Evolutionary conservation across 345 rosid species (phyloP), one percentile per base, ranked within the genome.

Genomic region (Sonneratia alba): DNA sequence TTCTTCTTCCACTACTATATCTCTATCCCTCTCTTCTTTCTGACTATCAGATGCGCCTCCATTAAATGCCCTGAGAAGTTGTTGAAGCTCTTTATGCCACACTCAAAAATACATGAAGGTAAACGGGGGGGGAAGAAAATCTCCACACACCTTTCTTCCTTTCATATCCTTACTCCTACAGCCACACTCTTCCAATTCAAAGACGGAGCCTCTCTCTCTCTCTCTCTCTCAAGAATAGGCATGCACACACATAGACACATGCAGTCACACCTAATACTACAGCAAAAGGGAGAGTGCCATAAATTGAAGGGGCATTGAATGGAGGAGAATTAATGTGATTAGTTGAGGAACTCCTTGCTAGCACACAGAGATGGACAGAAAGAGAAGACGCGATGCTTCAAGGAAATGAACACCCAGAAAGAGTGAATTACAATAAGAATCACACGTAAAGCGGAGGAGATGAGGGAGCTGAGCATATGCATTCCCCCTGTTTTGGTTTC

Each of bases 311-410:
- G 75, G 90, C 87, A 84, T 84, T 80, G 70, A 88, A 80, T 81
- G 80, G 77, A 74, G 77, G 73, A 84, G 83, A 85, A 72, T 89
- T 69, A 92, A 88, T 88, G 90, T n/a, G 83, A 83, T 88, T 85
- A 75, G 97, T 86, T 92, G 96, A 87, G 90, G 80, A 87, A 74
- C 68, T 67, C 27, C 40, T 12, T 40, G 69, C 70, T 67, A 21
- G 27, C 48, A 19, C 70, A 11, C 70, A 19, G 48, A 13, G 34
- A 42, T 38, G n/a, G 24, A 34, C 5, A 36, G 2, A 18, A 3
- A 38, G 69, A 38, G 63, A 19, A 21, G n/a, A 18, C 24, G 5
- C 34, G 21, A 57, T 57, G 63, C 63, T n/a, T 8, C 34, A 7
- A 57, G 63, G n/a, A 57, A 7, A n/a, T 57, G 63, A 22, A 9